Evolutionary conservation across 495 filamentous ascomycete genomes (phyloP).

Genomic region (Penicillium ochrochloron): DNA sequence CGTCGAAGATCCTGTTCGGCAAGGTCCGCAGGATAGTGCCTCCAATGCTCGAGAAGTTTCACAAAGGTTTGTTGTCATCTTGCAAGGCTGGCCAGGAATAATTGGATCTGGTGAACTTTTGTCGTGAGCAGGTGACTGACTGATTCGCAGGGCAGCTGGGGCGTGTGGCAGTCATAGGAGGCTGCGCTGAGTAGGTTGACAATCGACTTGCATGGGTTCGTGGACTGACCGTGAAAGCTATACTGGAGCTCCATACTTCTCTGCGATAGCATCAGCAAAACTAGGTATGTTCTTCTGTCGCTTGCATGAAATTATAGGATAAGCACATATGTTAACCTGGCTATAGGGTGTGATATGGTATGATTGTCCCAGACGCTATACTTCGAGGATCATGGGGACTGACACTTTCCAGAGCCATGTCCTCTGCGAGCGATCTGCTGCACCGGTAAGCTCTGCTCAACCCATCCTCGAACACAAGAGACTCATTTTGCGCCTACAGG

Average conservation of each 20-base stretch:
- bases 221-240: slow-evolving; percentile 56
- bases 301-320: too few species aligned
- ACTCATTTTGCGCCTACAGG: slow-evolving; percentile 36
- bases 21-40: slow-evolving; percentile 92
- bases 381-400: slow-evolving; percentile 1
- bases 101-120: neutral
- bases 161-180: slow-evolving; percentile 91
- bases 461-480: slow-evolving; percentile 5
- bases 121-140: slow-evolving; percentile 5
- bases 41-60: slow-evolving; percentile 93
- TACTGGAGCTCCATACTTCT: slow-evolving; percentile 97
- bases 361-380: neutral
- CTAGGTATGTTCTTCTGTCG: slow-evolving; percentile 54
- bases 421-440: slow-evolving; percentile 90
- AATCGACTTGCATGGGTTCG: neutral
- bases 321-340: neutral
- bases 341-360: slow-evolving; percentile 78
- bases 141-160: slow-evolving; percentile 77
- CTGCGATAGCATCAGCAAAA: slow-evolving; percentile 91
- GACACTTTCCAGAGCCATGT: slow-evolving; percentile 76
- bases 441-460: slow-evolving; percentile 44
- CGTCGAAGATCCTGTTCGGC: slow-evolving; percentile 73
- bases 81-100: neutral
- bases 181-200: slow-evolving; percentile 73
- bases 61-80: slow-evolving; percentile 72